These are phyloP conservation scores for Stagonosporopsis tanaceti DNA, from an alignment of 2,329 filamentous ascomycete genomes.

Conservation along the genomic window DNA sequence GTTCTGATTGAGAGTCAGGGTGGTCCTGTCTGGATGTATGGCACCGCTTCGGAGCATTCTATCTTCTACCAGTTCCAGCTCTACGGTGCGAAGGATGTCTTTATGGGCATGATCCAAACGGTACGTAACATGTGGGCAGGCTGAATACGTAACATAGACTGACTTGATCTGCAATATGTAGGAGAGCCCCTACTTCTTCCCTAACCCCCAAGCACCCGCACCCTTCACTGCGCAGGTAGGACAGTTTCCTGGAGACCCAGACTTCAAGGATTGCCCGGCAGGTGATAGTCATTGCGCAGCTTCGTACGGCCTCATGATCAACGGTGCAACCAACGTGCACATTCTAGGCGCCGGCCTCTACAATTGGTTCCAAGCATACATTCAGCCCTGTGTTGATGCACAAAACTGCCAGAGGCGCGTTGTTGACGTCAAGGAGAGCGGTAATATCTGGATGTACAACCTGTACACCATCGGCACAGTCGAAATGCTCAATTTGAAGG, in stretches of 20 bases:
- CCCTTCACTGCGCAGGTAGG: not conserved
- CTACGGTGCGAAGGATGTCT: constrained; percentile 75
- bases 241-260: not conserved
- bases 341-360: constrained; percentile 5
- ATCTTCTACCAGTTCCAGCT: constrained; percentile 81
- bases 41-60: constrained; percentile 67
- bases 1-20: constrained; percentile 69
- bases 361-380: constrained; percentile 1
- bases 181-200: constrained; percentile 70
- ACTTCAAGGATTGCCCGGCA: constrained; percentile 1
- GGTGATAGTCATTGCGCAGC: not conserved
- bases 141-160: too few species aligned
- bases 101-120: constrained; percentile 81
- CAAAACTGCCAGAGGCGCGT: constrained; percentile 1
- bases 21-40: constrained; percentile 62
- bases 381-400: constrained; percentile 2
- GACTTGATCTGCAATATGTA: too few species aligned
- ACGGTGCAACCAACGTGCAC: not conserved
- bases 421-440: not conserved
- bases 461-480: not conserved
- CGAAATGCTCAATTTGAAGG: not conserved
- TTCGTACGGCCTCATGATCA: constrained; percentile 9
- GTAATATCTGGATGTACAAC: not conserved
- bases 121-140: constrained; percentile 41
- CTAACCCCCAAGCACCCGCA: not conserved